These are phyloP conservation scores for Breviolum minutum DNA, from an alignment of 73 alveolate genomes.

Conservation along the genomic window DNA sequence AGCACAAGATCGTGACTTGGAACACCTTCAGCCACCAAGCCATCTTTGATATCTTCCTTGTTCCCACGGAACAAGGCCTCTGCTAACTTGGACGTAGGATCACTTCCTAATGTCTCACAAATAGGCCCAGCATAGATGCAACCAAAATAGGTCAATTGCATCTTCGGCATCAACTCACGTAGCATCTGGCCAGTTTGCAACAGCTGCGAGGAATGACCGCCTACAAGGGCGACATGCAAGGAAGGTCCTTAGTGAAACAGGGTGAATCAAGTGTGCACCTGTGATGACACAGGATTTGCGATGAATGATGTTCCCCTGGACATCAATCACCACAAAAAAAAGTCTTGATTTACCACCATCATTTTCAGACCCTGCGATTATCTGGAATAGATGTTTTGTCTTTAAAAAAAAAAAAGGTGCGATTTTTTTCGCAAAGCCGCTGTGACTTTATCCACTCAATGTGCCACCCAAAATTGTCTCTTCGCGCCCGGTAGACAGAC, in stretches of 20 bases:
- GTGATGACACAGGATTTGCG: too few species aligned
- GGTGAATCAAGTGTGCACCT: too few species aligned
- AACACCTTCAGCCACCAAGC: background rate
- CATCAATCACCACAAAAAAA: too few species aligned
- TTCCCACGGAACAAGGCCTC: background rate
- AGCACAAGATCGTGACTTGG: background rate
- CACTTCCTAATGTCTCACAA: background rate
- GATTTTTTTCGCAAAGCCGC: too few species aligned
- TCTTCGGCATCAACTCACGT: background rate
- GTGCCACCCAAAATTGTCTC: too few species aligned
- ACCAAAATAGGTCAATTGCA: conserved; percentile 9
- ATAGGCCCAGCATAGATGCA: background rate
- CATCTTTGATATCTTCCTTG: background rate
- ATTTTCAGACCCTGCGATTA: too few species aligned
- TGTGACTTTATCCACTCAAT: too few species aligned
- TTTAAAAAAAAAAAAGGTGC: too few species aligned
- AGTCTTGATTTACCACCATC: too few species aligned
- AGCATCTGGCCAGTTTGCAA: background rate
- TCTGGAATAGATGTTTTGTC: too few species aligned
- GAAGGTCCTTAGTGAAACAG: background rate
- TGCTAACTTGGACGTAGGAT: background rate
- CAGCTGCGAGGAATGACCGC: conserved; percentile 2
- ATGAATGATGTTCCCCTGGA: too few species aligned
- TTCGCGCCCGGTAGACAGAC: too few species aligned
- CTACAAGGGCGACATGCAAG: conserved; percentile 11